Conservation (phyloP, 345 rosid genomes). For the Passiflora organensis region DNA sequence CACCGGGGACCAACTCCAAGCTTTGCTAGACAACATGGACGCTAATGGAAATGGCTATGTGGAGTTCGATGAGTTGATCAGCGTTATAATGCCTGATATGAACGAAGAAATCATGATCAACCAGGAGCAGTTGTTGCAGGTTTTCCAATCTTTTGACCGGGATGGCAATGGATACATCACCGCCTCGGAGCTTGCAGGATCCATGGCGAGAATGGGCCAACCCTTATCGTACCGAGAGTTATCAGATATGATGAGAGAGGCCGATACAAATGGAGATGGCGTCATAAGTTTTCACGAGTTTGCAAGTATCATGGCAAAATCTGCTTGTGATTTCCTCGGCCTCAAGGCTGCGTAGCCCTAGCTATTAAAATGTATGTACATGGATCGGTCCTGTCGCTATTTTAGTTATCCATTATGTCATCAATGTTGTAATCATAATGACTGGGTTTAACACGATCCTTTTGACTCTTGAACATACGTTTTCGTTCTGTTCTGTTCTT, state of each 20-base stretch:
- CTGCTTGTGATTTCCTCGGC: neutral
- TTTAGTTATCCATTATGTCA: neutral
- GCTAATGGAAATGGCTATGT: neutral
- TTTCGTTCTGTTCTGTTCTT: no score
- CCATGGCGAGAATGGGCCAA: neutral
- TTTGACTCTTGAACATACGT: neutral
- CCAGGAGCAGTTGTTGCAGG: no score
- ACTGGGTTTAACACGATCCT: neutral
- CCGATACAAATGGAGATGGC: no score
- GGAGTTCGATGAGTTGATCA: neutral
- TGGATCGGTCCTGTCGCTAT: neutral
- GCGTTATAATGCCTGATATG: no score
- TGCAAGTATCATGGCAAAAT: neutral
- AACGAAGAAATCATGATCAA: no score
- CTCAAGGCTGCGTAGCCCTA: neutral
- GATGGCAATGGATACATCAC: no score
- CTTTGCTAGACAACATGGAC: neutral
- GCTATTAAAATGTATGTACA: no score
- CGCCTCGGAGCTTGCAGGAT: neutral
- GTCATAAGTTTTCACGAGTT: no score
- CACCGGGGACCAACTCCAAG: neutral
- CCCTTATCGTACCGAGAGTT: neutral
- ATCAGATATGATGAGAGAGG: neutral
- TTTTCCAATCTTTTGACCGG: no score
- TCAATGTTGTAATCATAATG: neutral